Evolutionary conservation across 495 filamentous ascomycete species (phyloP), one percentile per base, ranked within the genome.

Genomic region (Xylaria castorea): DNA sequence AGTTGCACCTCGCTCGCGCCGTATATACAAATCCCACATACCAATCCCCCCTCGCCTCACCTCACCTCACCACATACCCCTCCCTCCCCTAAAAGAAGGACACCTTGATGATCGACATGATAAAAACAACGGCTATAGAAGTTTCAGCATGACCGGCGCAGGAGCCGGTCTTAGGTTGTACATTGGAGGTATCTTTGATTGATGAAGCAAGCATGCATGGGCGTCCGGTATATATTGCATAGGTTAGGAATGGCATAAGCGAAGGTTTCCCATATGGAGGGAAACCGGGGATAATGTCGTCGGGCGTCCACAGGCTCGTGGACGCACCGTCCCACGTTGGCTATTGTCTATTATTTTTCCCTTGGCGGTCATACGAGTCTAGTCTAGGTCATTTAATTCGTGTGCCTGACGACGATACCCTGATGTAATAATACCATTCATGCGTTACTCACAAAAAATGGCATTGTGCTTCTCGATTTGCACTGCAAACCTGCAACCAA

Each of bases 171-270:
- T 61, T 51, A n/a, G 62, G 63, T 20, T 72, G 60, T 72, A 72
- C 61, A 66, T 67, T 66, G 62, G 22, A 42, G 18, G 51, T 48
- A 11, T 66, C 16, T 72, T 48, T 48, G 62, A 53, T 53, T 51
- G 51, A 32, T 27, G 40, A 66, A 66, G 70, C 70, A 66, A 66
- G 70, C 70, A 72, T 72, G 55, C 44, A 36, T 57, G 70, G 70
- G 70, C 70, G 70, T 66, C 63, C 30, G 70, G 70, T 58, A 58
- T 61, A 67, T 30, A 72, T 58, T 72, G 62, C 63, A 72, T 67
- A 61, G 50, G 50, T 63, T 42, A 30, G 68, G 55, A 55, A n/a
- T 25, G 18, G 58, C 58, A 46, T 60, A 5, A 51, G 46, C 57
- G 58, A 70, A 25, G 46, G 32, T 11, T 48, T 71, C 46, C 25